Conservation (phyloP, 1,284 basidiomycete species). For the Cutaneotrichosporon dermatis region DNA sequence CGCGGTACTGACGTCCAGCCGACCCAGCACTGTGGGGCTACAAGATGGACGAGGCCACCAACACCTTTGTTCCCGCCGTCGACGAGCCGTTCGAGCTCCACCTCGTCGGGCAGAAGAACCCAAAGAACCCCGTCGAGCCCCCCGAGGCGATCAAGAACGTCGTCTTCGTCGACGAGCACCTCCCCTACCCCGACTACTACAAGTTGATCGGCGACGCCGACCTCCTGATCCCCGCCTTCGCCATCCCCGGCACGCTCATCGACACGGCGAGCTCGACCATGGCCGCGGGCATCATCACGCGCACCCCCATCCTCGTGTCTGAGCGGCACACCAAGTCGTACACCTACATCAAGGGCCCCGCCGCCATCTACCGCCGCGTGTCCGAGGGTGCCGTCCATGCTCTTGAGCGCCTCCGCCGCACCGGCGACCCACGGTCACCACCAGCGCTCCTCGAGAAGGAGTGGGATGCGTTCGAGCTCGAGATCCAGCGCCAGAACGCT, state of each 20-base stretch:
- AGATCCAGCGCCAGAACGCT: background rate
- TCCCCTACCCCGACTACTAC: constrained; percentile 10
- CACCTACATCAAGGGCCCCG: constrained; percentile 9
- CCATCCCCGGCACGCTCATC: background rate
- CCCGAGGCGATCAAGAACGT: constrained; percentile 3
- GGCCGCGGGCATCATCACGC: constrained; percentile 6
- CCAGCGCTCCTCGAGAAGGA: background rate
- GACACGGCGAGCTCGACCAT: constrained; percentile 11
- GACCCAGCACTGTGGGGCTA: constrained; percentile 11
- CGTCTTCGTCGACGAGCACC: background rate
- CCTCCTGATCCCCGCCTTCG: constrained; percentile 8
- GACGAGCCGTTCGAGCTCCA: constrained; percentile 3
- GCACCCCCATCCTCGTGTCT: constrained; percentile 9
- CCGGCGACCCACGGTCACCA: background rate
- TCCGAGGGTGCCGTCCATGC: constrained; percentile 1
- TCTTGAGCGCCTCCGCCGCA: background rate
- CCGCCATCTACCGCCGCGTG: background rate
- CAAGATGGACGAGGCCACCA: background rate
- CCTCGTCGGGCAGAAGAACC: constrained; percentile 9
- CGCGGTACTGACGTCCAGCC: background rate
- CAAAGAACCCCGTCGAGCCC: background rate
- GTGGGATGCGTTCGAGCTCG: background rate
- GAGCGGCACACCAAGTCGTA: constrained; percentile 3
- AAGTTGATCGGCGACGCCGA: constrained; percentile 2
- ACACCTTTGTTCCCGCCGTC: background rate